A percentile compares a stretch with the other conserved stretches of the same genome.
phyloP scores from a whole-genome alignment of 495 filamentous ascomycete species.

The Penicillium bialowiezense region DNA sequence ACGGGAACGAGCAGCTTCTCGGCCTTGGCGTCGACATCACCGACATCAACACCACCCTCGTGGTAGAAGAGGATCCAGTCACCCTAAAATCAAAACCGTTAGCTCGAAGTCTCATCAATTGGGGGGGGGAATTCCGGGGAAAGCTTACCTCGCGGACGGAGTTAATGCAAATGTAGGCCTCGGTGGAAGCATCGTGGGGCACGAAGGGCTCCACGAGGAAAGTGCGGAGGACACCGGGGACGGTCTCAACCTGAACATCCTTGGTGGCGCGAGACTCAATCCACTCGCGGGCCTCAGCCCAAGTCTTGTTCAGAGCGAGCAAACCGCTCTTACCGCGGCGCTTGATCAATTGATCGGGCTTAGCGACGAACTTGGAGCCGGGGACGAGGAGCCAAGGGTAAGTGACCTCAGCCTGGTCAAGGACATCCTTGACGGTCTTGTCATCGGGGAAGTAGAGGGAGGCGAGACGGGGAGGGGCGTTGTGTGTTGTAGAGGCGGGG shows the following conservation, averaged over 20 bases:
- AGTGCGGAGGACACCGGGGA: slow-evolving; percentile 81
- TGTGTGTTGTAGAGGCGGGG: slow-evolving; percentile 80
- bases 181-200: slow-evolving; percentile 75
- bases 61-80: slow-evolving; percentile 99
- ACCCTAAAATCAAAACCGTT: slow-evolving; percentile 59
- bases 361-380: slow-evolving; percentile 92
- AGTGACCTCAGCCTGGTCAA: slow-evolving; percentile 90
- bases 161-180: slow-evolving; percentile 99
- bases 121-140: neutral
- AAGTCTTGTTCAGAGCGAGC: slow-evolving; percentile 94
- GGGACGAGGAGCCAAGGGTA: slow-evolving; percentile 88
- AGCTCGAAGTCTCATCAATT: neutral
- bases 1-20: slow-evolving; percentile 98
- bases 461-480: slow-evolving; percentile 85
- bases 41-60: slow-evolving; percentile 99
- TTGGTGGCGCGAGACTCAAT: slow-evolving; percentile 89
- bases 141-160: slow-evolving; percentile 81
- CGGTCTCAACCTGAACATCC: slow-evolving; percentile 86
- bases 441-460: slow-evolving; percentile 92
- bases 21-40: slow-evolving; percentile 97
- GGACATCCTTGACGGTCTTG: slow-evolving; percentile 74
- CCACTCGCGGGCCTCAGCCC: slow-evolving; percentile 90
- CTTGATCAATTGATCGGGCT: slow-evolving; percentile 99
- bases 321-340: slow-evolving; percentile 97
- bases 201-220: slow-evolving; percentile 99